These are phyloP conservation scores for Exutisphaerella laricina DNA, from an alignment of 2,329 filamentous ascomycete species.

Conservation along the genomic window DNA sequence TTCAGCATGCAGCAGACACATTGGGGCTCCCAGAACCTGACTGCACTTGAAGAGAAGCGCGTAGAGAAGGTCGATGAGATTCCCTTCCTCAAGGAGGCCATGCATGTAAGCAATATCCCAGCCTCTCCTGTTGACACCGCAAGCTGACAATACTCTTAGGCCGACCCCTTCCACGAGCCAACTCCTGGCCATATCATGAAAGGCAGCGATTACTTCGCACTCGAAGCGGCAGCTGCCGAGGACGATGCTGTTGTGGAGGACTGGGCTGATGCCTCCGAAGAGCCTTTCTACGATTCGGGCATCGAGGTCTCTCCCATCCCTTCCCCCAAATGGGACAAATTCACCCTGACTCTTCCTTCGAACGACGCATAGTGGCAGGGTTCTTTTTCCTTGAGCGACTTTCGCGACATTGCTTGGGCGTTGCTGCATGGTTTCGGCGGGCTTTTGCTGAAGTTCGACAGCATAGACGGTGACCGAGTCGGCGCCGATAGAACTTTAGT, in stretches of 20 bases:
- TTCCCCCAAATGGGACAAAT: neutral
- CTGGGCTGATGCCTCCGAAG: neutral
- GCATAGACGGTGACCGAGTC: neutral
- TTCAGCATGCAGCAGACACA: slow-evolving; percentile 40
- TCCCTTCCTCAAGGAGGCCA: slow-evolving; percentile 18
- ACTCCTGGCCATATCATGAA: slow-evolving; percentile 13
- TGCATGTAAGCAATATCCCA: slow-evolving; percentile 1
- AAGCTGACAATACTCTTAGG: slow-evolving; percentile 7
- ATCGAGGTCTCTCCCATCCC: slow-evolving; percentile 1
- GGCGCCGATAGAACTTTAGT: neutral
- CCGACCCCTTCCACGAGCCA: slow-evolving; percentile 11
- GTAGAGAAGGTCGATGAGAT: slow-evolving; percentile 14
- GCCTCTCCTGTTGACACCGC: slow-evolving; percentile 1
- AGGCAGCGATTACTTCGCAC: slow-evolving; percentile 20
- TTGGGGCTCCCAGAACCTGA: slow-evolving; percentile 30
- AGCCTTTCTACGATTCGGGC: neutral
- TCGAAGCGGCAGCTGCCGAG: neutral
- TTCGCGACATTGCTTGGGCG: neutral
- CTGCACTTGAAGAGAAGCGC: slow-evolving; percentile 17
- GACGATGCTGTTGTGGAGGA: neutral
- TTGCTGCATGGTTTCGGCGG: slow-evolving; percentile 2
- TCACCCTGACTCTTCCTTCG: no score
- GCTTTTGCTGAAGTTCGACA: neutral
- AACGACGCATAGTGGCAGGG: slow-evolving; percentile 3
- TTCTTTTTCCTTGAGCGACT: neutral